Conservation (phyloP, 2,329 filamentous ascomycete species). For the Pyricularia grisea region DNA sequence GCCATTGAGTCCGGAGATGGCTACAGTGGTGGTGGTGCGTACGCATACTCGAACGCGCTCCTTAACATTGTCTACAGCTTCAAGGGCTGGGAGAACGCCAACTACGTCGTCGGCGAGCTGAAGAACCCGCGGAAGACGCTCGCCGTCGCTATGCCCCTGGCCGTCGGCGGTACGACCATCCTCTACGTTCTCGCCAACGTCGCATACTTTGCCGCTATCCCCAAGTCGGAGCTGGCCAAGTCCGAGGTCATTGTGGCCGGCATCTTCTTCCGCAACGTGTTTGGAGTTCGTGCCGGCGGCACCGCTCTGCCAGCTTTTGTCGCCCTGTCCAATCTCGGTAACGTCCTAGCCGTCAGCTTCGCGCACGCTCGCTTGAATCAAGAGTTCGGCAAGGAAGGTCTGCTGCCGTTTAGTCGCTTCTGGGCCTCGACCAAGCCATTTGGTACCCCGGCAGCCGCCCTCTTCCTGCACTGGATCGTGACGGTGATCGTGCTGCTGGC, state of each 20-base stretch:
- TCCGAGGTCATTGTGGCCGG: constrained; percentile 46
- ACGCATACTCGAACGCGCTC: constrained; percentile 37
- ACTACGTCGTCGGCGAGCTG: constrained; percentile 47
- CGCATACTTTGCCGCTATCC: constrained; percentile 49
- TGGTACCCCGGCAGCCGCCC: constrained; percentile 49
- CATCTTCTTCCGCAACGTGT: constrained; percentile 47
- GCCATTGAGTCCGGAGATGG: constrained; percentile 33
- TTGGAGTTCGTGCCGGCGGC: constrained; percentile 29
- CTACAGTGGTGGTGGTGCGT: constrained; percentile 12
- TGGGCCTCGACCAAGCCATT: constrained; percentile 63
- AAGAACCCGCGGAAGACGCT: constrained; percentile 48
- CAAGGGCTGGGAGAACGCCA: constrained; percentile 44
- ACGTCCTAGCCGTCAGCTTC: constrained; percentile 55
- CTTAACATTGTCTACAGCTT: constrained; percentile 49
- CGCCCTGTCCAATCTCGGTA: constrained; percentile 51
- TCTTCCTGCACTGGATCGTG: constrained; percentile 57
- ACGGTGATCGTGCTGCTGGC: constrained; percentile 42
- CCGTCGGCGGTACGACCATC: constrained; percentile 41
- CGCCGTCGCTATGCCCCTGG: constrained; percentile 44
- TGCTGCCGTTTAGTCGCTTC: constrained; percentile 55
- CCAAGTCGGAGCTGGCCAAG: constrained; percentile 41
- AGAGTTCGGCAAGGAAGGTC: constrained; percentile 60
- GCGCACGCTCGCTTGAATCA: constrained; percentile 50
- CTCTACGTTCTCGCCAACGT: constrained; percentile 49
- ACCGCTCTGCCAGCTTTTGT: constrained; percentile 52